A percentile compares a stretch with the other conserved stretches of the same genome.
phyloP scores from a whole-genome alignment of 169 alveolate species.

The Plasmodium cynomolgi region DNA sequence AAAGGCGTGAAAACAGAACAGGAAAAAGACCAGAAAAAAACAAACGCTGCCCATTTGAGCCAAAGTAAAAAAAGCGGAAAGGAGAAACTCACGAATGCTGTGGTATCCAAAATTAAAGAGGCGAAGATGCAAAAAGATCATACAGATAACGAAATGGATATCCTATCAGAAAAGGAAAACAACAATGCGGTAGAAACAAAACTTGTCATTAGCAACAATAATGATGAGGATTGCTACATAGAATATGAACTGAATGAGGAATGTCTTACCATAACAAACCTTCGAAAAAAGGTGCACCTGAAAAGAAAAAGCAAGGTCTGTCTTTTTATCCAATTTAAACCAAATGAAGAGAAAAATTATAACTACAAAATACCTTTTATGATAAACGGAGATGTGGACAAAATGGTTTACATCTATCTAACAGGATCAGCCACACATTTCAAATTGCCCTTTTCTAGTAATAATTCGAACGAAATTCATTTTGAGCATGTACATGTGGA shows the following conservation, averaged over 20 bases:
- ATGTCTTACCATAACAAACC: conserved; percentile 22
- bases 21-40: conserved; percentile 2
- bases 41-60: neutral
- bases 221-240: conserved; percentile 60
- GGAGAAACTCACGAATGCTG: neutral
- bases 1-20: neutral
- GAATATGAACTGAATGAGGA: conserved; percentile 60
- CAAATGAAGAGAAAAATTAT: conserved; percentile 58
- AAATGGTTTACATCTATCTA: conserved; percentile 20
- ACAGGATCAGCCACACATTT: conserved; percentile 61
- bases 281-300: conserved; percentile 19
- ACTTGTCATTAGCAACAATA: conserved; percentile 46
- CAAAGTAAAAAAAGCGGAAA: neutral
- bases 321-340: conserved; percentile 32
- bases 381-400: conserved; percentile 32
- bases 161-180: neutral
- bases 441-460: conserved; percentile 56
- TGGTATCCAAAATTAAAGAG: neutral
- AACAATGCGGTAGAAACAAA: conserved; percentile 18
- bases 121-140: neutral
- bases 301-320: conserved; percentile 23
- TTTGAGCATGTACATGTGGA: conserved; percentile 65
- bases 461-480: conserved; percentile 46
- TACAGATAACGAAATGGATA: conserved; percentile 6
- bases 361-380: conserved; percentile 52